Evolutionary conservation across 805 yeast species (phyloP), one percentile per base, ranked within the genome.

Genomic region (Candida xyloterini): DNA sequence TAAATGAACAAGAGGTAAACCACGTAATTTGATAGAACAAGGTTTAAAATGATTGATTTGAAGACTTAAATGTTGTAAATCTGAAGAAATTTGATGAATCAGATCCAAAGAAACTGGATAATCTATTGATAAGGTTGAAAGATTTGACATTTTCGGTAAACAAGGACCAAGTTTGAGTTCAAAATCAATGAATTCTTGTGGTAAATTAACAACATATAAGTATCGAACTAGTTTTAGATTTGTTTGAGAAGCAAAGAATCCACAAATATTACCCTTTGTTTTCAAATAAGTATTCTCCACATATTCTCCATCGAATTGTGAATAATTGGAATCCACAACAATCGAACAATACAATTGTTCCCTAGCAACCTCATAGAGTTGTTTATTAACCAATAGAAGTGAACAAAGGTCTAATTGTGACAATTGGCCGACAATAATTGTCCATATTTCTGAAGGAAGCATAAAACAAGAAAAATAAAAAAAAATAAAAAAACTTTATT

Each of bases 181-280:
- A 28, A 59, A 52, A 22, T 58, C 58, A 16, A 57, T 55, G 37
- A 57, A 57, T 26, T 59, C 63, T 13, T 42, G 40, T 11, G 62
- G 61, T 10, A 55, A 32, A 22, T 42, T 35, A 1, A 44, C 44
- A 2, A 58, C 52, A 4, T 31, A 24, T 15, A 59, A 41, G 6
- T 25, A 4, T 6, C 44, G 35, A 34, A 49, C 39, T 18, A 44
- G 18, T 27, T 38, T 26, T 7, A 53, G 16, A 35, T 50, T 31
- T 31, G 33, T 25, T 7, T 11, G 4, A 10, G 22, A 1, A 4
- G 27, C 30, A 30, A 46, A 36, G 14, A 55, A 44, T 1, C 35
- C 31, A 3, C 31, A 10, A 9, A 50, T 42, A 25, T 52, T 53
- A 5, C 47, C 20, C 28, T 34, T 50, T 13, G 53, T 38, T 25